A percentile compares a stretch with the other conserved stretches of the same genome.
Conservation (phyloP, 2,329 filamentous ascomycete genomes). For the Fonsecaea nubica region DNA sequence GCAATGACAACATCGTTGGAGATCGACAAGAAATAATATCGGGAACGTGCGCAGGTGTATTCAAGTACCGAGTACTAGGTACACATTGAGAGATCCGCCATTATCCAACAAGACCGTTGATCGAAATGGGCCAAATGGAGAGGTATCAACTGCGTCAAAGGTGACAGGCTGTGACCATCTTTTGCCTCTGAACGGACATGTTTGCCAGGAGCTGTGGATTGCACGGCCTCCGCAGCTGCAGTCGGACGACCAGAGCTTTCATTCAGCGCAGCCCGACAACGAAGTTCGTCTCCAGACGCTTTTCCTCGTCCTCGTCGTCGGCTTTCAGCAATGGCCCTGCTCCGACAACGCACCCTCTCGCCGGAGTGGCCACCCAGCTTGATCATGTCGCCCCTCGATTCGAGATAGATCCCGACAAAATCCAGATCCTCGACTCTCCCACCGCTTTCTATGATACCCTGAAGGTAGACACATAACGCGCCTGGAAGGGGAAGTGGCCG, state of each 20-base stretch:
- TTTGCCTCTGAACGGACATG: constrained; percentile 27
- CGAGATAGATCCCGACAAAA: constrained; percentile 78
- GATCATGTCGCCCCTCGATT: constrained; percentile 92
- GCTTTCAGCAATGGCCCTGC: constrained; percentile 28
- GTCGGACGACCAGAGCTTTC: constrained; percentile 17
- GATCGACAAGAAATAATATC: neutral
- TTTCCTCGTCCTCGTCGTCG: constrained; percentile 31
- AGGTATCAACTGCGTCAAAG: neutral
- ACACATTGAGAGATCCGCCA: neutral
- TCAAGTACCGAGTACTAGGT: too few relatives aligned
- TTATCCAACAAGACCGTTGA: neutral
- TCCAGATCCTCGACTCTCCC: constrained; percentile 79
- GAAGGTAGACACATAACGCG: constrained; percentile 65
- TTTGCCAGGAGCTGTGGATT: constrained; percentile 34
- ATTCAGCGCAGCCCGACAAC: constrained; percentile 15
- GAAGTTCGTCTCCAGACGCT: constrained; percentile 29
- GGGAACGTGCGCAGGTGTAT: neutral
- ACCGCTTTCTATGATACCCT: constrained; percentile 89
- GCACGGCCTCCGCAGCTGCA: constrained; percentile 36
- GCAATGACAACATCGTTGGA: constrained; percentile 13
- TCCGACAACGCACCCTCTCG: constrained; percentile 60
- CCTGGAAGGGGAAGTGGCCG: constrained; percentile 12
- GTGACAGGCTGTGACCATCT: neutral
- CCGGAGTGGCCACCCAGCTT: constrained; percentile 72
- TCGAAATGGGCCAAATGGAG: constrained; percentile 7